Evolutionary conservation across 1,139 yeast genomes (phyloP).

Genomic region (Yamadazyma dendronema): DNA sequence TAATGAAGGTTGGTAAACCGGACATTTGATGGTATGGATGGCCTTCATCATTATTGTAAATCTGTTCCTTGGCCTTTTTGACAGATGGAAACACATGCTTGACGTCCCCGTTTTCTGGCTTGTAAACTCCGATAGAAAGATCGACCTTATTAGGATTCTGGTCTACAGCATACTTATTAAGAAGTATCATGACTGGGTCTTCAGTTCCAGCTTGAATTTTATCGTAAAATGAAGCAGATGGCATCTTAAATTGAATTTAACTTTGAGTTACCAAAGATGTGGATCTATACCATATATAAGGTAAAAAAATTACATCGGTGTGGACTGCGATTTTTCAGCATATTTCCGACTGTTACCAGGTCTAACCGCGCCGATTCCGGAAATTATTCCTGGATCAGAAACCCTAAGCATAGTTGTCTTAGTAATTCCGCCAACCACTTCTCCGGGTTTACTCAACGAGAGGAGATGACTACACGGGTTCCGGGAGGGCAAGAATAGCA

Average conservation of each 20-base stretch:
- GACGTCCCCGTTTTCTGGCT: slow-evolving; percentile 32
- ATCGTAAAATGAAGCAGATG: slow-evolving; percentile 24
- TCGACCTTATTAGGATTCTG: slow-evolving; percentile 33
- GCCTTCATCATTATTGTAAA: slow-evolving; percentile 38
- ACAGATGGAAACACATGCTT: slow-evolving; percentile 41
- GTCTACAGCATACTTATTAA: slow-evolving; percentile 28
- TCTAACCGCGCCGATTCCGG: too few species aligned
- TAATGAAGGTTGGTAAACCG: slow-evolving; percentile 38
- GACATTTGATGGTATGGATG: slow-evolving; percentile 45
- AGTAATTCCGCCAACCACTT: too few species aligned
- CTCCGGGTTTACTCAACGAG: too few species aligned
- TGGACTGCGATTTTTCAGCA: too few species aligned
- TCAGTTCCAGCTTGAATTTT: slow-evolving; percentile 25
- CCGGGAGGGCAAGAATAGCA: too few species aligned
- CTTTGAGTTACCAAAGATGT: too few species aligned
- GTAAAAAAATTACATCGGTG: too few species aligned
- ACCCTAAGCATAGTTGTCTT: too few species aligned
- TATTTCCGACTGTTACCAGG: too few species aligned
- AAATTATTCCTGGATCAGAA: too few species aligned
- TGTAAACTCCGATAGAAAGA: slow-evolving; percentile 45
- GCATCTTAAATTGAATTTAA: slow-evolving; percentile 18
- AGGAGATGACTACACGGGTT: too few species aligned
- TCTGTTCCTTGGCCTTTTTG: slow-evolving; percentile 30
- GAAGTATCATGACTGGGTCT: slow-evolving; percentile 40
- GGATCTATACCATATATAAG: too few species aligned